Conservation (phyloP, 2,329 filamentous ascomycete species). For the Sphaerostilbella broomeana region DNA sequence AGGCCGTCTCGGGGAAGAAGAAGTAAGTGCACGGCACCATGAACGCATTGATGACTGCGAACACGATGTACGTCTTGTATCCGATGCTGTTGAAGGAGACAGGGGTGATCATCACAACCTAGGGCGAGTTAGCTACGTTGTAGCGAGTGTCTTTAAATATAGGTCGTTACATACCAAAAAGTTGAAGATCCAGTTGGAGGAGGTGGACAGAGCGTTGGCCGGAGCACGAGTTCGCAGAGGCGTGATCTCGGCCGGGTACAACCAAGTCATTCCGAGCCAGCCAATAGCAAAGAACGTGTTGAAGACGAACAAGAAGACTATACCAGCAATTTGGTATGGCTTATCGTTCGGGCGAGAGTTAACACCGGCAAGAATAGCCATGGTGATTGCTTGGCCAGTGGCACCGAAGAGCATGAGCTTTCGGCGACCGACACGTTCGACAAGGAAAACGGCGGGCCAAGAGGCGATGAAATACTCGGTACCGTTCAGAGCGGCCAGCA, state of each 20-base stretch:
- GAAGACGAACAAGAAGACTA: constrained; percentile 60
- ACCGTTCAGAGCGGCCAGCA: constrained; percentile 40
- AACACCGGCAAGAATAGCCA: constrained; percentile 56
- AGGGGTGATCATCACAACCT: constrained; percentile 57
- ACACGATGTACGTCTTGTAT: constrained; percentile 59
- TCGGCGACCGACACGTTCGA: constrained; percentile 60
- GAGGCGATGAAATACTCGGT: constrained; percentile 56
- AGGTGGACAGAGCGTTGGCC: constrained; percentile 49
- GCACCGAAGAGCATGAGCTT: constrained; percentile 67
- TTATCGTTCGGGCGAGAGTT: constrained; percentile 43
- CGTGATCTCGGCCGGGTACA: constrained; percentile 61
- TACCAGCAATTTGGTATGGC: constrained; percentile 51
- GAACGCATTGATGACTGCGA: constrained; percentile 57
- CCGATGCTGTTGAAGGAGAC: constrained; percentile 50
- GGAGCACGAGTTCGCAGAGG: constrained; percentile 60
- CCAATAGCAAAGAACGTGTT: constrained; percentile 53
- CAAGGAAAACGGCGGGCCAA: constrained; percentile 53
- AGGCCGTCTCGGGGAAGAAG: constrained; percentile 60
- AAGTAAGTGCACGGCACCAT: constrained; percentile 53
- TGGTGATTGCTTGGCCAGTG: constrained; percentile 53
- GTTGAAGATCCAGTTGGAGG: constrained; percentile 57
- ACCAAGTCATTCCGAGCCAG: constrained; percentile 54
- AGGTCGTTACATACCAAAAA: constrained; percentile 36
- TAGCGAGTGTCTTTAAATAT: too few species aligned
- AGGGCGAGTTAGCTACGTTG: constrained; percentile 1